Conservation (phyloP, 495 filamentous ascomycete species). For the Niebla homalea region DNA sequence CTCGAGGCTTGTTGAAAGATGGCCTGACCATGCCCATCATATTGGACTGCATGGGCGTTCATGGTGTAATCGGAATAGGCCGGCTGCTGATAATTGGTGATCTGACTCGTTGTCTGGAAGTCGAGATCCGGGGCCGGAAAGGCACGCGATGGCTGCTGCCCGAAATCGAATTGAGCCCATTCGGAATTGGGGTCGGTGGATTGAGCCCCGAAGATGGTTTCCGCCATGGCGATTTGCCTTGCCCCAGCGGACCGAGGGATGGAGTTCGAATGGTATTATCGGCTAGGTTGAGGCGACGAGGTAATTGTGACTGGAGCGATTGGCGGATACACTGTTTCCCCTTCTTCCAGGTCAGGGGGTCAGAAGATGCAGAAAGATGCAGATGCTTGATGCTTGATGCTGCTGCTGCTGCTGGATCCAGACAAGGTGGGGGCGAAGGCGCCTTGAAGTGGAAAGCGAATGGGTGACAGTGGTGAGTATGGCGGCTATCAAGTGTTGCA, state of each 20-base stretch:
- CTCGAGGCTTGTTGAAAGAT: neutral
- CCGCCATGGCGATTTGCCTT: neutral
- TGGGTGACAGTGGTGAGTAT: too few species aligned
- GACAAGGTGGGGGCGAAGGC: too few species aligned
- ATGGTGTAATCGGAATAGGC: neutral
- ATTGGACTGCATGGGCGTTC: neutral
- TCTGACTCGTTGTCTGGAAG: neutral
- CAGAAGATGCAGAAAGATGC: too few species aligned
- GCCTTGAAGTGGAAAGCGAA: too few species aligned
- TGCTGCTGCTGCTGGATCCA: too few species aligned
- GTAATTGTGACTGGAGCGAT: too few species aligned
- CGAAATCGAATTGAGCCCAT: conserved; percentile 5
- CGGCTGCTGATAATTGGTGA: neutral
- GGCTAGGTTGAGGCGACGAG: too few species aligned
- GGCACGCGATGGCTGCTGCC: neutral
- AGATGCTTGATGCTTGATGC: too few species aligned
- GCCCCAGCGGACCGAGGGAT: neutral
- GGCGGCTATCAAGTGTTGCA: too few species aligned
- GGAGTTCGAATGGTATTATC: too few species aligned
- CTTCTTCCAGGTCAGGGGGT: too few species aligned
- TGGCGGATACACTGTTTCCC: too few species aligned
- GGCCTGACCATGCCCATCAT: neutral
- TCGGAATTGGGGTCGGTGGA: neutral
- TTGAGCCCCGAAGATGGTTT: neutral
- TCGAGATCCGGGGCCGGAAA: neutral